Conservation (phyloP, 1,284 basidiomycete species). For the Apiotrichum akiyoshidainum region DNA sequence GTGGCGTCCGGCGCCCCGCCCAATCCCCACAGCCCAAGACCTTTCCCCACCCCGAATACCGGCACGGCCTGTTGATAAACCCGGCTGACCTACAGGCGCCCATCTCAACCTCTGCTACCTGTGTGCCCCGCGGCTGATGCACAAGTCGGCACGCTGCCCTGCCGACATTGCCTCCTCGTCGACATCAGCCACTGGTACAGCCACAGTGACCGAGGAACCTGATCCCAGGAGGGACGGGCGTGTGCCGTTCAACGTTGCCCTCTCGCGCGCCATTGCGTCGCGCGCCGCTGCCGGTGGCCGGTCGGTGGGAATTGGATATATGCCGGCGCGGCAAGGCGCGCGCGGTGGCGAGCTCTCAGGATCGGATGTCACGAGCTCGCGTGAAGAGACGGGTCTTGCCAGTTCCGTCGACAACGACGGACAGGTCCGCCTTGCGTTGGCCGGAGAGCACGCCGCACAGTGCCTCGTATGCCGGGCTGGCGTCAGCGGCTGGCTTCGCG, state of each 20-base stretch:
- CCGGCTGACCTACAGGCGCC: slow-evolving; percentile 26
- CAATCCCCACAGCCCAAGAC: too few species aligned
- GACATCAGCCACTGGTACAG: background rate
- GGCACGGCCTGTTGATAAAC: background rate
- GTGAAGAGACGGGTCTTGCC: background rate
- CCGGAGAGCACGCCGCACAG: slow-evolving; percentile 1
- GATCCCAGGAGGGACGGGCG: slow-evolving; percentile 3
- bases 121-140: slow-evolving; percentile 37
- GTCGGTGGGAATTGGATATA: slow-evolving; percentile 18
- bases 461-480: slow-evolving; percentile 20
- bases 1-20: too few species aligned
- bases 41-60: background rate
- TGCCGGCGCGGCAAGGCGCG: slow-evolving; percentile 14
- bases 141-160: slow-evolving; percentile 3
- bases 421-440: background rate
- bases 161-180: background rate
- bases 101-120: slow-evolving; percentile 43
- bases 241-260: slow-evolving; percentile 26
- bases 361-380: background rate
- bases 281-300: background rate
- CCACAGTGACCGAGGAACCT: background rate
- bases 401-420: background rate
- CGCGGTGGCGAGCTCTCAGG: slow-evolving; percentile 26
- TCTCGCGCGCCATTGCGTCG: slow-evolving; percentile 29
- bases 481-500: slow-evolving; percentile 21